Conservation (phyloP, 2,329 filamentous ascomycete genomes). For the Cladosporium sp. region DNA sequence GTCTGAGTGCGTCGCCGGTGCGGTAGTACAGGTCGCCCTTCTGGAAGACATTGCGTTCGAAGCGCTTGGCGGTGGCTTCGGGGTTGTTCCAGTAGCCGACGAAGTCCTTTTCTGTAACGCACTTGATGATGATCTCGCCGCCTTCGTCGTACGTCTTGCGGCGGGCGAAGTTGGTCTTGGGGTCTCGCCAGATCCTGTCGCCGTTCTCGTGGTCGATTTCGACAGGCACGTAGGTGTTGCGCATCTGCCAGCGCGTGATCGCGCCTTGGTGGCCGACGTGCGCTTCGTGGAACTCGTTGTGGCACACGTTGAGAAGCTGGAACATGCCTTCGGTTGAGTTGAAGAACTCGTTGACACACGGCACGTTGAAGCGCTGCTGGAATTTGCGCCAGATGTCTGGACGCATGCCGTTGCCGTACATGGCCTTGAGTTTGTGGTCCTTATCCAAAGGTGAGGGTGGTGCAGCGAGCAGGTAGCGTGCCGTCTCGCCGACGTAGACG, state of each 20-base stretch:
- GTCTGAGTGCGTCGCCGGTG: conserved; percentile 50
- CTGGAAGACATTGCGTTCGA: conserved; percentile 49
- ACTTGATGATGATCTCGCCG: conserved; percentile 72
- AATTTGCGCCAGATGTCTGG: conserved; percentile 71
- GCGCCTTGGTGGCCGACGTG: conserved; percentile 72
- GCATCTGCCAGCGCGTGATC: conserved; percentile 56
- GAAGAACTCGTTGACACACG: conserved; percentile 72
- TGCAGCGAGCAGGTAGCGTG: conserved; percentile 70
- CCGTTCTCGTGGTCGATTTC: conserved; percentile 69
- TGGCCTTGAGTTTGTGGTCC: conserved; percentile 59
- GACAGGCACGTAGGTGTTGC: conserved; percentile 65
- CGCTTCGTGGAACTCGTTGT: conserved; percentile 62
- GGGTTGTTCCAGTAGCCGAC: conserved; percentile 71
- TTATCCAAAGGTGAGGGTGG: conserved; percentile 64
- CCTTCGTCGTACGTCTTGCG: conserved; percentile 66
- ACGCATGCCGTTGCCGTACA: conserved; percentile 68
- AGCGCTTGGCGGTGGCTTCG: conserved; percentile 63
- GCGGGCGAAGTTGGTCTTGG: conserved; percentile 67
- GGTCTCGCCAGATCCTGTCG: conserved; percentile 63
- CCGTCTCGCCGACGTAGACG: conserved; percentile 76
- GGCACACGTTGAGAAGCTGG: conserved; percentile 46
- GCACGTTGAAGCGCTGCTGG: conserved; percentile 63
- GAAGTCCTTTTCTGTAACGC: conserved; percentile 61
- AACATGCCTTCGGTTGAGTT: conserved; percentile 75
- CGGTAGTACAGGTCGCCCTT: conserved; percentile 53